Conservation (phyloP, 1,284 basidiomycete genomes). For the Tremellales sp. region DNA sequence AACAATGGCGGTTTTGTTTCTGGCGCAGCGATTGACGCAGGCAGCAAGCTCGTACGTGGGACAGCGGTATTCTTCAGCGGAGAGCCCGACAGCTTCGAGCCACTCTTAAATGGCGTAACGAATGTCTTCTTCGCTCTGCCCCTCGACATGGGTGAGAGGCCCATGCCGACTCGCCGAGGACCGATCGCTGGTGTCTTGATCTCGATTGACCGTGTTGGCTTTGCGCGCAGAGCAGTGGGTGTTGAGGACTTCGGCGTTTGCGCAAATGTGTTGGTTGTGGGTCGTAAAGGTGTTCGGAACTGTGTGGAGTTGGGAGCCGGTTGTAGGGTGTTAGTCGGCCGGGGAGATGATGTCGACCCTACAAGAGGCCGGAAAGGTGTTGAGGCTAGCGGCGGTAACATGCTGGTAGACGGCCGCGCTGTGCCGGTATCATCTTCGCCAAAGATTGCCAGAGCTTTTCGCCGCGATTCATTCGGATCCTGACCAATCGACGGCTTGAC, state of each 20-base stretch:
- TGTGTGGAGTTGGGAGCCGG: slow-evolving; percentile 11
- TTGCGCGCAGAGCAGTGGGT: slow-evolving; percentile 6
- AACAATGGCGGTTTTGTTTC: not conserved
- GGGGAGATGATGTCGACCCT: not conserved
- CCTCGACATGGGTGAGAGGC: slow-evolving; percentile 23
- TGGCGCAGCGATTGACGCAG: not conserved
- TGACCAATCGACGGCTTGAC: too few relatives aligned
- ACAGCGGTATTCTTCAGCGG: not conserved
- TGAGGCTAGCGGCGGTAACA: not conserved
- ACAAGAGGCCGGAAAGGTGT: not conserved
- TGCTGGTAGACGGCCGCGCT: slow-evolving; percentile 3
- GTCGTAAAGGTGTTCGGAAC: slow-evolving; percentile 20
- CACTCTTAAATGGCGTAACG: slow-evolving; percentile 42
- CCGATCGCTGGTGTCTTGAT: slow-evolving; percentile 28
- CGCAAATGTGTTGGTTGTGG: slow-evolving; percentile 28
- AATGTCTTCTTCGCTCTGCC: slow-evolving; percentile 25
- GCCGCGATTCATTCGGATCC: too few relatives aligned
- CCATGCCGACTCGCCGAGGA: slow-evolving; percentile 40
- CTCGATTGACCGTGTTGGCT: slow-evolving; percentile 13
- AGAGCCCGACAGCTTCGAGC: not conserved
- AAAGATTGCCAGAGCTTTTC: not conserved
- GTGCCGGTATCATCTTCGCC: slow-evolving; percentile 2
- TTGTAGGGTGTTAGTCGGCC: not conserved
- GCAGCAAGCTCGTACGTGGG: not conserved
- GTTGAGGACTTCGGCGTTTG: slow-evolving; percentile 1